Evolutionary conservation across 2,329 filamentous ascomycete genomes (phyloP).

Genomic region (Amylocarpus encephaloides): DNA sequence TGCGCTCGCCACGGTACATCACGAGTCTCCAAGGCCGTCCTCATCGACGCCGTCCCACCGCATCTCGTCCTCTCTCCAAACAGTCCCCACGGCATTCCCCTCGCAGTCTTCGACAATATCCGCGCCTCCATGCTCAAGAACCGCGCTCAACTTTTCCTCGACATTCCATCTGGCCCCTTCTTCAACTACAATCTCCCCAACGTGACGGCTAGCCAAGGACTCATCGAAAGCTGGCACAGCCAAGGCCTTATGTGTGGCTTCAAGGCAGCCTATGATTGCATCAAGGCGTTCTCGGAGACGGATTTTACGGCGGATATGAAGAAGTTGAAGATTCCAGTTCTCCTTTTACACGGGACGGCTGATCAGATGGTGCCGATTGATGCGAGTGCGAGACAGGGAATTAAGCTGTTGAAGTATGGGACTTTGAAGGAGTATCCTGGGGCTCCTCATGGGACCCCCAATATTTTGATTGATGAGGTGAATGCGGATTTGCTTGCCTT

Average conservation of each 20-base stretch:
- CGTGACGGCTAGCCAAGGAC: slow-evolving; percentile 31
- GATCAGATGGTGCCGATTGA: slow-evolving; percentile 37
- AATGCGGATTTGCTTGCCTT: slow-evolving; percentile 35
- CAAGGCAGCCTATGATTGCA: slow-evolving; percentile 35
- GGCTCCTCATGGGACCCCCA: slow-evolving; percentile 35
- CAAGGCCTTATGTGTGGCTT: slow-evolving; percentile 36
- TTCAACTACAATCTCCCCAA: slow-evolving; percentile 33
- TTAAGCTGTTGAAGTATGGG: slow-evolving; percentile 33
- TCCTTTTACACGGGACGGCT: slow-evolving; percentile 37
- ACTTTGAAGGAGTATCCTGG: slow-evolving; percentile 37
- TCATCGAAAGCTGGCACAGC: slow-evolving; percentile 36
- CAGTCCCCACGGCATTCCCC: slow-evolving; percentile 33
- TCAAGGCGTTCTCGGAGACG: slow-evolving; percentile 37
- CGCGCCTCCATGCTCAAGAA: slow-evolving; percentile 32
- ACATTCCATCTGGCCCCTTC: slow-evolving; percentile 33
- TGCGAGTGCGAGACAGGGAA: slow-evolving; percentile 27
- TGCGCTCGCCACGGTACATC: slow-evolving; percentile 33
- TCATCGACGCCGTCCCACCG: slow-evolving; percentile 34
- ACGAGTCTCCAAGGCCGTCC: slow-evolving; percentile 36
- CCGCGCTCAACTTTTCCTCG: slow-evolving; percentile 34
- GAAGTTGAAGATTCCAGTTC: slow-evolving; percentile 35
- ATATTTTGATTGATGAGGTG: slow-evolving; percentile 32
- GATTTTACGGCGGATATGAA: slow-evolving; percentile 37
- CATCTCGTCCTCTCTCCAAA: slow-evolving; percentile 31
- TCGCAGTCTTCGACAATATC: slow-evolving; percentile 36